Base-by-base conservation (phyloP, 2,329 filamentous ascomycete genomes). In the Verticillium nubilum region DNA sequence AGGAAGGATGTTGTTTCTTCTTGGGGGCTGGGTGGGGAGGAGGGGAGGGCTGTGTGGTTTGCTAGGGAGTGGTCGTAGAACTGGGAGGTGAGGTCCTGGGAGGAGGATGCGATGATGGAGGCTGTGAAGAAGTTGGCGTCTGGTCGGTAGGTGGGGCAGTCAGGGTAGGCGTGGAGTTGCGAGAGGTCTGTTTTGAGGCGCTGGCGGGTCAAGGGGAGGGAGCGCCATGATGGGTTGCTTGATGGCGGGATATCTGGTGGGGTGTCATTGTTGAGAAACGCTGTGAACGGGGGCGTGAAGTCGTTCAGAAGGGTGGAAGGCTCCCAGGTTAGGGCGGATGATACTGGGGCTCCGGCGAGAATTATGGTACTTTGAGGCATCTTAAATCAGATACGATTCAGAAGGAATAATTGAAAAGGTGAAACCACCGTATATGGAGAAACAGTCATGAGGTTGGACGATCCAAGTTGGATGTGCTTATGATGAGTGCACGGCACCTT, bases 1-100 rank as follows among this genome's bases (percentile, higher is more conserved):
- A 73, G 63, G n/a, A 79, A 68, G 1, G 73, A 76, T 5, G 70
- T 68, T 0, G 59, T 67, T 5, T 52, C 56, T 7, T 52, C 37
- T 13, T n/a, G 23, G n/a, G 42, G n/a, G 29, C 29, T 13, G 26
- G 35, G 52, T 7, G 61, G 62, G 1, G 87, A 89, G 0, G 86
- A 89, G 1, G 82, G 73, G 4, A 89, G 72, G 15, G 86, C 83
- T 63, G 90, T 81, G 69, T 96, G 86, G 15, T 88, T 75, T 2
- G 86, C 83, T 55, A 96, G 81, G 0, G 91, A 95, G 67, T 94
- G 86, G 63, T 95, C 85, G 66, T 91, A 90, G 70, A 95, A 96
- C 59, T 87, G 81, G 3, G 84, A 82, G 3, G 87, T 72, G 0
- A 78, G 63, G 17, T 19, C 19, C 13, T 57, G 56, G 4, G 56